A percentile compares a stretch with the other conserved stretches of the same genome.
phyloP scores from a whole-genome alignment of 306 rosid genomes.

The Luffa acutangula region DNA sequence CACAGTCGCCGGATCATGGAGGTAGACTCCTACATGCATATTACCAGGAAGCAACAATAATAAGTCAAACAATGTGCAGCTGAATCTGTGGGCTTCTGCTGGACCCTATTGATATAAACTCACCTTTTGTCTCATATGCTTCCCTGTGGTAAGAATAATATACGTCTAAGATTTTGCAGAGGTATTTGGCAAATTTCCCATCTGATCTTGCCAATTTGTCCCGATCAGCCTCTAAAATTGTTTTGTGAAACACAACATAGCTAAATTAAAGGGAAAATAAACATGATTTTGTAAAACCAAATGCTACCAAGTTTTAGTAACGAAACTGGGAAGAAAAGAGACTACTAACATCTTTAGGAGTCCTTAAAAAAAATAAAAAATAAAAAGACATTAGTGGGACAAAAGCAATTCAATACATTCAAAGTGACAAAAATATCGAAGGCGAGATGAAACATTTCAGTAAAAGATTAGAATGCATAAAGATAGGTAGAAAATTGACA shows the following conservation, averaged over 20 bases:
- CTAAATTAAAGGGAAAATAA: background rate
- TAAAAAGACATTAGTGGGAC: background rate
- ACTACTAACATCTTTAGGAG: background rate
- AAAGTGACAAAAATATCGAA: background rate
- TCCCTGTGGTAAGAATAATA: constrained; percentile 68
- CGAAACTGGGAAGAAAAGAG: background rate
- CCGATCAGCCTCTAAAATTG: constrained; percentile 48
- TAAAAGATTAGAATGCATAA: background rate
- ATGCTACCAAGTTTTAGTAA: background rate
- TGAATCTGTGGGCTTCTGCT: background rate
- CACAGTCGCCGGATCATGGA: constrained; percentile 77
- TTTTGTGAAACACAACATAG: constrained; percentile 4
- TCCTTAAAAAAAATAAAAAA: too few relatives aligned
- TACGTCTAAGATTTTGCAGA: constrained; percentile 59
- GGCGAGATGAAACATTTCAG: background rate
- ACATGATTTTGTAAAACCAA: background rate
- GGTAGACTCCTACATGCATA: constrained; percentile 60
- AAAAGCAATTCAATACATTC: background rate
- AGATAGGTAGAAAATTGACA: background rate
- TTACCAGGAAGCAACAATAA: constrained; percentile 11
- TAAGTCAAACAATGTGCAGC: background rate
- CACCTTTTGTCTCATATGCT: constrained; percentile 55
- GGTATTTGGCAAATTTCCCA: constrained; percentile 66
- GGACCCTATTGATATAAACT: constrained; percentile 13
- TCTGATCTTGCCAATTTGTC: constrained; percentile 59